Conservation (phyloP, 805 yeast genomes). For the Saccharomyces jurei region DNA sequence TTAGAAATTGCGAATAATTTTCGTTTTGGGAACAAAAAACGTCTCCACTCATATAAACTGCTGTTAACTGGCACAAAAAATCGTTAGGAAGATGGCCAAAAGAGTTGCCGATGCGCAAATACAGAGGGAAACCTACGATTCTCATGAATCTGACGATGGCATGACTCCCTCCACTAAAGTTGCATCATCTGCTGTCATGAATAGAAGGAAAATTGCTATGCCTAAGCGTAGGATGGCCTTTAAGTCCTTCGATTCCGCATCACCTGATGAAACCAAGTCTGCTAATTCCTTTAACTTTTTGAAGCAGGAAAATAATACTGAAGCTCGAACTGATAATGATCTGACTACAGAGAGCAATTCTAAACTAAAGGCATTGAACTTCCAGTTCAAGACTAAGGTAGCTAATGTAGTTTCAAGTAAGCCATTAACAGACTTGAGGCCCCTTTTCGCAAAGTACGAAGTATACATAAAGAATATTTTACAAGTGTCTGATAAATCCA, state of each 20-base stretch:
- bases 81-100: constrained; percentile 43
- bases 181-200: constrained; percentile 57
- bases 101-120: constrained; percentile 62
- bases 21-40: background rate
- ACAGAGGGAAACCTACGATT: constrained; percentile 40
- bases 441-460: constrained; percentile 50
- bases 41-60: background rate
- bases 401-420: constrained; percentile 34
- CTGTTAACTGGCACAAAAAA: background rate
- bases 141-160: constrained; percentile 34
- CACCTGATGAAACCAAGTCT: constrained; percentile 9
- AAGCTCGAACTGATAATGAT: constrained; percentile 1
- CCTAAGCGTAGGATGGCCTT: constrained; percentile 39
- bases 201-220: constrained; percentile 60
- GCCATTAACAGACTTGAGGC: constrained; percentile 48
- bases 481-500: background rate
- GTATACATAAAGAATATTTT: constrained; percentile 40
- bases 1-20: background rate
- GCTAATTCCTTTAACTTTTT: constrained; percentile 16
- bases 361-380: constrained; percentile 58
- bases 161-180: constrained; percentile 26
- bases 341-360: constrained; percentile 31
- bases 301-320: constrained; percentile 3
- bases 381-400: constrained; percentile 46
- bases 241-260: background rate